A percentile compares a stretch with the other conserved stretches of the same genome.
Evolutionary conservation across 2,329 filamentous ascomycete genomes (phyloP).

Genomic region (Xylariaceae sp.): DNA sequence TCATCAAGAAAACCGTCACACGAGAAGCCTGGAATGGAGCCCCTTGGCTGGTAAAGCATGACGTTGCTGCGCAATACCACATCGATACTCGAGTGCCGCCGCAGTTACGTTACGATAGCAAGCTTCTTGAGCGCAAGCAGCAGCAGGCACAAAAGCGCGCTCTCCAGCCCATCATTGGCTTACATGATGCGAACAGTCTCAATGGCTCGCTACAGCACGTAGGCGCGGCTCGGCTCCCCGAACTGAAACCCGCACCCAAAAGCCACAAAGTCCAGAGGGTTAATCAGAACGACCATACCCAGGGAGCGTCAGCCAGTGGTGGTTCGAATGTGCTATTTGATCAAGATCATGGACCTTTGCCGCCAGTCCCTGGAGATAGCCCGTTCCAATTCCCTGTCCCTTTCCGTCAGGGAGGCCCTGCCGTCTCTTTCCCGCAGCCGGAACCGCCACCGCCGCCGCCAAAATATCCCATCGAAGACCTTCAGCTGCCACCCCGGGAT

Average conservation of each 20-base stretch:
- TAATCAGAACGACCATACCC: constrained; percentile 39
- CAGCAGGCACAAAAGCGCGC: constrained; percentile 61
- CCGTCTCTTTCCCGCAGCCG: constrained; percentile 36
- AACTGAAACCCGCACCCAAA: constrained; percentile 69
- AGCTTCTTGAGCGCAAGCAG: constrained; percentile 70
- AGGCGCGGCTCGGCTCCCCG: constrained; percentile 57
- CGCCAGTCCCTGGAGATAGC: constrained; percentile 40
- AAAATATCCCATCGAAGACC: constrained; percentile 93
- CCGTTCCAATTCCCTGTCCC: constrained; percentile 43
- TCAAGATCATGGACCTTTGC: constrained; percentile 37
- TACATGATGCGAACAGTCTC: constrained; percentile 39
- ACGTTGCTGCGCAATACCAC: constrained; percentile 75
- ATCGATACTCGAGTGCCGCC: constrained; percentile 83
- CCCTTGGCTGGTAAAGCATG: constrained; percentile 88
- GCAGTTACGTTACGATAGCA: constrained; percentile 75
- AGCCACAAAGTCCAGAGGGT: constrained; percentile 57
- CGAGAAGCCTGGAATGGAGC: constrained; percentile 93
- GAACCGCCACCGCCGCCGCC: constrained; percentile 59
- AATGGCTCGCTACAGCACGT: constrained; percentile 32
- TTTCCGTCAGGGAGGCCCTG: constrained; percentile 41
- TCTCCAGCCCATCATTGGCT: constrained; percentile 32
- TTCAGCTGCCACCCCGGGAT: constrained; percentile 69
- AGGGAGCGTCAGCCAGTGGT: constrained; percentile 34
- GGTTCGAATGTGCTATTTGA: constrained; percentile 35
- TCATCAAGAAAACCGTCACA: constrained; percentile 91